These are phyloP conservation scores for Jacaranda copaia DNA, from an alignment of 257 asterid genomes.

Conservation along the genomic window DNA sequence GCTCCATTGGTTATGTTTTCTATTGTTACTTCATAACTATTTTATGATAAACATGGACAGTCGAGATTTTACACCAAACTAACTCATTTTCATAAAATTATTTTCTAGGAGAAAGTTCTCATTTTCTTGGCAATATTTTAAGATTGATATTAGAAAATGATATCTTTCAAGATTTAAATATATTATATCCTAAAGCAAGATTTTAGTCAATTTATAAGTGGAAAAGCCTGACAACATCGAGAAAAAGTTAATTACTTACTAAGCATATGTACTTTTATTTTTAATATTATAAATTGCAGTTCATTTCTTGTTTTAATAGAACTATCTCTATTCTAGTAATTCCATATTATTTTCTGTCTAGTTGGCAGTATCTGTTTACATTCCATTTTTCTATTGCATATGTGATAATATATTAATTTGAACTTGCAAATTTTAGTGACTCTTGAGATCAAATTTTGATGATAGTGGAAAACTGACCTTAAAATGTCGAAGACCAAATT, in stretches of 20 bases:
- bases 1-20: background rate
- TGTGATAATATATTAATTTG: background rate
- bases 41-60: background rate
- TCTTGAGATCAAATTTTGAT: too few relatives aligned
- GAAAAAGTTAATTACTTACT: constrained; percentile 1
- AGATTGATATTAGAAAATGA: background rate
- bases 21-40: background rate
- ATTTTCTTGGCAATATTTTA: background rate
- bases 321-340: background rate
- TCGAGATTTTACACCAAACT: background rate
- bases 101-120: background rate
- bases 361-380: background rate
- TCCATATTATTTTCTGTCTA: background rate
- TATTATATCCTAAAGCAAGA: constrained; percentile 2
- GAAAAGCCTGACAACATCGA: background rate
- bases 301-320: background rate
- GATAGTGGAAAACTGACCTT: background rate
- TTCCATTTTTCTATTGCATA: background rate
- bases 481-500: background rate
- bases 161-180: background rate
- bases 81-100: background rate
- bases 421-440: too few relatives aligned
- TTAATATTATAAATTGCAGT: background rate
- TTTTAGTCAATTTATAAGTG: background rate
- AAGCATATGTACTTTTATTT: background rate